Evolutionary conservation across 1,284 basidiomycete genomes (phyloP), one percentile per base, ranked within the genome.

Genomic region (Schizophyllum amplum): DNA sequence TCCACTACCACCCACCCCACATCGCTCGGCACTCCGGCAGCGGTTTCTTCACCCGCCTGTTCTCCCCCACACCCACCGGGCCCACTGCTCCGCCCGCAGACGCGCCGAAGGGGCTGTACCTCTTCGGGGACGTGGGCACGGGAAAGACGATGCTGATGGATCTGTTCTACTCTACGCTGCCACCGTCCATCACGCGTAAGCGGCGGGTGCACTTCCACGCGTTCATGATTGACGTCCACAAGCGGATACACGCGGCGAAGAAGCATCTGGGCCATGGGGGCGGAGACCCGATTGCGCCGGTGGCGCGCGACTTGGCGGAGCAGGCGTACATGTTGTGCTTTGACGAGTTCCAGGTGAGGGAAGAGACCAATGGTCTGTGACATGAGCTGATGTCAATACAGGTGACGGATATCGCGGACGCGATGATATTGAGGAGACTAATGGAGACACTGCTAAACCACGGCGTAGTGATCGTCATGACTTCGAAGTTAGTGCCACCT

Each of bases 131-230:
- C 63, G 97, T 99, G 56, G 96, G 96, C 0, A 98, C 95, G 4
- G 96, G 97, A 23, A 94, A 94, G 79, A 92, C 92, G 0, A 98
- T 99, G 95, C 85, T 99, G 61, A 99, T 99, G 97, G 97, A 99
- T 71, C 77, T 99, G 20, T 97, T 99, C 73, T 94, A 93, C 76
- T 86, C 90, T 61, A 90, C 94, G 1, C 81, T 99, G 1, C 94
- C 95, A 0, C 66, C 78, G 0, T 82, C 85, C 60, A 81, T 95
- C 61, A 83, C 73, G 49, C 79, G 81, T 59, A 93, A 92, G 68
- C 88, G 89, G 47, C 81, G 96, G 42, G 92, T 98, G 20, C 96
- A 99, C 71, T 99, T 99, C 68, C 94, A 97, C 67, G 89, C 92
- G 0, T 99, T 99, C 77, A 99, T 99, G 97, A 88, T 98, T 62